Conservation (phyloP, 2,329 filamentous ascomycete species). For the Fusarium pseudograminearum region DNA sequence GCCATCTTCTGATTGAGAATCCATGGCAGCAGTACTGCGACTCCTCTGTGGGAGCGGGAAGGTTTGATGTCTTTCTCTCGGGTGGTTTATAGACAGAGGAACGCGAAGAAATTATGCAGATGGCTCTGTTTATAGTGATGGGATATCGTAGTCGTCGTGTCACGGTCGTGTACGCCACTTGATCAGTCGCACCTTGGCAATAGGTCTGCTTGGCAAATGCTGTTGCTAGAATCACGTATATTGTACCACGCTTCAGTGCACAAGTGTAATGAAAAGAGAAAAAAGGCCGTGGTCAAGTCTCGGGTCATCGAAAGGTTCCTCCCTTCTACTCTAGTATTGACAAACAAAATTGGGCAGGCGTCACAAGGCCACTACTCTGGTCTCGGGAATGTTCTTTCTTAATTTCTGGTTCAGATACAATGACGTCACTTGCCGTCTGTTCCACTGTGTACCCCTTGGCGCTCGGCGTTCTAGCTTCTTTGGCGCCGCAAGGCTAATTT, state of each 20-base stretch:
- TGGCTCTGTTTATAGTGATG: background rate
- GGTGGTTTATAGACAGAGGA: background rate
- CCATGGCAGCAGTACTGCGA: constrained; percentile 17
- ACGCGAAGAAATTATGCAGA: background rate
- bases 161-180: constrained; percentile 8
- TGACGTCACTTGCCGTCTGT: constrained; percentile 39
- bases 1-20: constrained; percentile 12
- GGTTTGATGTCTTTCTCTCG: background rate
- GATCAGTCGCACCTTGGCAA: constrained; percentile 5
- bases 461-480: constrained; percentile 16
- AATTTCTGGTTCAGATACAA: constrained; percentile 25
- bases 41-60: background rate
- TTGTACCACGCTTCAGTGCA: constrained; percentile 3
- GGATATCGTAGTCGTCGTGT: constrained; percentile 10
- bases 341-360: constrained; percentile 5
- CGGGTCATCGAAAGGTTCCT: background rate
- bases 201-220: constrained; percentile 3
- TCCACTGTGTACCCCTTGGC: constrained; percentile 30
- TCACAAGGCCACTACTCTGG: constrained; percentile 14
- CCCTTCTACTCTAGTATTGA: background rate
- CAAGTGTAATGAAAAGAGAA: background rate
- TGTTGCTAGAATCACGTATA: constrained; percentile 5
- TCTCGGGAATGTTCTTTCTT: constrained; percentile 15
- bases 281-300: background rate
- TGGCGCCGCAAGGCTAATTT: constrained; percentile 17